Base-by-base conservation (phyloP, 371 early-diverging fungal species). In the Smittium culicis region DNA sequence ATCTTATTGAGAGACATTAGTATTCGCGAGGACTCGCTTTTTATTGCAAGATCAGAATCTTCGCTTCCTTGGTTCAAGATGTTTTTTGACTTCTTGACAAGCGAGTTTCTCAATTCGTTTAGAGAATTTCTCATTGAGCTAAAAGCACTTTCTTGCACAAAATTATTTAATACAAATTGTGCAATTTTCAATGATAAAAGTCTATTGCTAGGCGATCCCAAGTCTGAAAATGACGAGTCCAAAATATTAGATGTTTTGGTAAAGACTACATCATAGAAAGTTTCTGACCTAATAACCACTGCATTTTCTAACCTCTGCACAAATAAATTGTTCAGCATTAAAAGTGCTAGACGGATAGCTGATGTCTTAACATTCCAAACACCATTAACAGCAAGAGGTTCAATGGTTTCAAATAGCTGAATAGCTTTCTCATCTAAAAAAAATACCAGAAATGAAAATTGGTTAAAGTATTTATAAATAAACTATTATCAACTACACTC, bases 361-460 rank as follows among this genome's bases (percentile, higher is more conserved):
- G 65, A 29, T 35, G 2, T 29, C 54, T 64, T 64, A 24, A 64
- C 65, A 29, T 45, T 64, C 65, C 65, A 64, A 20, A 35, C 16
- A 16, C 35, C 35, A 24, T 35, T 28, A 8, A 20, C 14, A 3
- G 24, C 16, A 17, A 64, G 3, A 3, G 35, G 3, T 35, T 35
- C 33, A 2, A 64, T 11, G 20, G n/a, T 28, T 31, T 34, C 65
- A 1, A 64, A 25, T 16, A 64, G 29, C 16, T 64, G 2, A 29
- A 35, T 17, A 35, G 33, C 34, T 35, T 64, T 11, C 11, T 45
- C 20, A 5, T 45, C 45, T 45, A 45, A 45, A 11, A 45, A 45
- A 11, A 45, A 45, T 45, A 11, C 20, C 20, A 45, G 45, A 45
- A 45, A 11, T 45, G 45, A 11, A 45, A 45, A 45, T 45, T 45